phyloP scores from a whole-genome alignment of 805 yeast species.

The Candida namnaoensis region DNA sequence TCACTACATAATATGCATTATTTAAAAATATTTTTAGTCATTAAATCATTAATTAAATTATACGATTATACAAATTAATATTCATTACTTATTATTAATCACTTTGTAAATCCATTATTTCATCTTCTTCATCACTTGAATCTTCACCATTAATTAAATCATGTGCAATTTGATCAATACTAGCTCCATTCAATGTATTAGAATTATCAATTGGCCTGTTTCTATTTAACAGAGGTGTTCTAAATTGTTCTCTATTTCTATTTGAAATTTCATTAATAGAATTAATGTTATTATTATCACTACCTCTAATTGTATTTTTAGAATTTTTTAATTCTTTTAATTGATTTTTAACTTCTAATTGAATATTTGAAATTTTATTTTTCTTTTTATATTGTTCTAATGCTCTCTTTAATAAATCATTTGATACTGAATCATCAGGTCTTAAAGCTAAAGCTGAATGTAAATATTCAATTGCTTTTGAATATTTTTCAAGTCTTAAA shows the following conservation, averaged over 20 bases:
- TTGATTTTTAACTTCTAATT: not conserved
- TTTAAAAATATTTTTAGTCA: too few species aligned
- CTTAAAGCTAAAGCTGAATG: constrained; percentile 75
- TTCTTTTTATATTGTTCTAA: constrained; percentile 42
- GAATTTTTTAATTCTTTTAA: too few species aligned
- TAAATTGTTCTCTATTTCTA: constrained; percentile 4
- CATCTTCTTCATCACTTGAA: constrained; percentile 42
- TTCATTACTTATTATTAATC: constrained; percentile 21
- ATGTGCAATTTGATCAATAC: constrained; percentile 16
- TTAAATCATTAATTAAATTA: too few species aligned
- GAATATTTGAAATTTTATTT: not conserved
- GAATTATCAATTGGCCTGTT: constrained; percentile 7
- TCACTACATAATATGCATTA: too few species aligned
- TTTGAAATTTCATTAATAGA: constrained; percentile 3
- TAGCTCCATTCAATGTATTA: constrained; percentile 7
- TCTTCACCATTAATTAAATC: constrained; percentile 21
- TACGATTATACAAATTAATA: too few species aligned
- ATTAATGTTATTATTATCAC: not conserved
- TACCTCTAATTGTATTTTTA: too few species aligned
- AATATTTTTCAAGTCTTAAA: constrained; percentile 54
- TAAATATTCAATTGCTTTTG: constrained; percentile 64
- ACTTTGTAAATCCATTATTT: constrained; percentile 50
- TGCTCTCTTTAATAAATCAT: constrained; percentile 75
- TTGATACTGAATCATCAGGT: constrained; percentile 78
- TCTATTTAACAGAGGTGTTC: constrained; percentile 20